These are phyloP conservation scores for Umbelopsis ramanniana DNA, from an alignment of 192 early-diverging fungal genomes.

Conservation along the genomic window DNA sequence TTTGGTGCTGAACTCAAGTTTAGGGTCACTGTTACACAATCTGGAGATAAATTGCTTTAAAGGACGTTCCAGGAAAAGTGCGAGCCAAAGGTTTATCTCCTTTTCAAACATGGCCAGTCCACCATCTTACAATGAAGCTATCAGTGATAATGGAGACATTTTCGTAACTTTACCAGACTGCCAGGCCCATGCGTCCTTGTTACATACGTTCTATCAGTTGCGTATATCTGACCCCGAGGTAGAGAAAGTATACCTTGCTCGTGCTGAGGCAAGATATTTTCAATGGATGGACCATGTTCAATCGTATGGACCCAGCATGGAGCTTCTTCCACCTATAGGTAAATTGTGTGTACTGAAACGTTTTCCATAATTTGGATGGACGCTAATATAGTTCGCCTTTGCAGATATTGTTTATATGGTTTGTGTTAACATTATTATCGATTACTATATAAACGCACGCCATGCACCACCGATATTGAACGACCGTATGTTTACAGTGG, in stretches of 20 bases:
- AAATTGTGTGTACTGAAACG: not conserved
- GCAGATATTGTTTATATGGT: constrained; percentile 14
- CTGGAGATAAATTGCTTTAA: too few species aligned
- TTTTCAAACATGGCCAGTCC: not conserved
- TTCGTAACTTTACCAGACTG: not conserved
- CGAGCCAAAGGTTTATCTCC: too few species aligned
- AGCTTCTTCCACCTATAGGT: constrained; percentile 7
- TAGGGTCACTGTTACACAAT: too few species aligned
- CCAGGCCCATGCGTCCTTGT: not conserved
- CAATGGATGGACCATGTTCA: not conserved
- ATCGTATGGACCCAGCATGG: not conserved
- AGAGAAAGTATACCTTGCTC: constrained; percentile 17
- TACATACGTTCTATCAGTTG: not conserved
- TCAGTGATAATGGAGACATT: not conserved
- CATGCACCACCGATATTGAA: not conserved
- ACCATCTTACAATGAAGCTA: not conserved
- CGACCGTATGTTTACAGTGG: not conserved
- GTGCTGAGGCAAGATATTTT: constrained; percentile 17
- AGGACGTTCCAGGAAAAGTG: too few species aligned
- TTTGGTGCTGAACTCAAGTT: too few species aligned
- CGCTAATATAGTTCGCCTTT: too few species aligned
- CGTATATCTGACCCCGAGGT: not conserved
- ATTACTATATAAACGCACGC: not conserved
- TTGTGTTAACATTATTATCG: not conserved
- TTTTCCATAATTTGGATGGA: not conserved